Percentiles rank a stretch among this genome's conserved stretches.
These are phyloP conservation scores for Sporothrix variecibatus DNA, from an alignment of 2,329 filamentous ascomycete genomes.

Conservation along the genomic window DNA sequence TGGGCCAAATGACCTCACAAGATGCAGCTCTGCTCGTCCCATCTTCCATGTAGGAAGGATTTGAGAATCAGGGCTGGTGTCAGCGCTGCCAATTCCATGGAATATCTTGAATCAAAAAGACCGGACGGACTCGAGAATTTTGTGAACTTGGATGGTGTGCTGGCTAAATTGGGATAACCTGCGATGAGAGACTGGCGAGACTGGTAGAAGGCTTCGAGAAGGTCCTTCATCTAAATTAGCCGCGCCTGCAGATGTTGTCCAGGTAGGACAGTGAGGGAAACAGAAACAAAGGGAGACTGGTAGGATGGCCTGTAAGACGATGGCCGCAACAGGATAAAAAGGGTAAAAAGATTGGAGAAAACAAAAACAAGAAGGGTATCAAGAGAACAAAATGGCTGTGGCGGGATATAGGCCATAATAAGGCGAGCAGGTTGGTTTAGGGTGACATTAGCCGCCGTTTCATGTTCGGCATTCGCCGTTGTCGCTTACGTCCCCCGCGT, in stretches of 20 bases:
- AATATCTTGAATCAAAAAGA: not conserved
- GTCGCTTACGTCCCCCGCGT: not conserved
- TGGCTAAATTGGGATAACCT: conserved; percentile 1
- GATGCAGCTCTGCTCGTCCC: not conserved
- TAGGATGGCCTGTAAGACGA: not conserved
- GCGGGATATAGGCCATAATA: not conserved
- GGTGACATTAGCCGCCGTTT: conserved; percentile 30
- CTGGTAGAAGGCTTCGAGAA: conserved; percentile 27
- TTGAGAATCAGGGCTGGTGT: not conserved
- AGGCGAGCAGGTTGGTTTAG: not conserved
- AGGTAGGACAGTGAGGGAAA: not conserved
- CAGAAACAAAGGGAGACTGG: not conserved
- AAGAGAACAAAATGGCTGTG: not conserved
- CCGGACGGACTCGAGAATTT: not conserved
- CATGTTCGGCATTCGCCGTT: conserved; percentile 19
- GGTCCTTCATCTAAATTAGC: conserved; percentile 30
- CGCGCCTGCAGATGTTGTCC: conserved; percentile 4
- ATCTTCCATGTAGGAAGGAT: not conserved
- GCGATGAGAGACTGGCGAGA: not conserved
- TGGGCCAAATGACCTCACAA: not conserved
- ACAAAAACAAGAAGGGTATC: not conserved
- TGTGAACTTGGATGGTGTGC: not conserved
- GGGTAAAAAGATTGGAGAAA: not conserved
- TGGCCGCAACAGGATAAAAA: not conserved
- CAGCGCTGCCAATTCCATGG: not conserved